Evolutionary conservation across 106 monocot genomes (phyloP).

Genomic region (Allium cepa): DNA sequence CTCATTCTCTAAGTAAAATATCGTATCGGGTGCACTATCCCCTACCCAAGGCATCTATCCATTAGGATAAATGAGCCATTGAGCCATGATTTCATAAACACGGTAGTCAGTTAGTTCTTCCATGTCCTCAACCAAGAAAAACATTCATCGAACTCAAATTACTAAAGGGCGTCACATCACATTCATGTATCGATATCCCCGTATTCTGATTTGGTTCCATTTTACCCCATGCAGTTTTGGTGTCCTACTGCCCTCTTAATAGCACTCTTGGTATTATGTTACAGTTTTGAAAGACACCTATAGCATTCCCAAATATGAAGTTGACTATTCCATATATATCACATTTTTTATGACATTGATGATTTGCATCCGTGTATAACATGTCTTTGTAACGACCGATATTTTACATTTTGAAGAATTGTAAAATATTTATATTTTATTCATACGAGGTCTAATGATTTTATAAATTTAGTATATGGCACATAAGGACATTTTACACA

Average conservation of each 20-base stretch:
- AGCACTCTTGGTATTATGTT: slow-evolving; percentile 6
- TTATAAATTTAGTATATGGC: no score
- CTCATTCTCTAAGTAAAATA: slow-evolving; percentile 27
- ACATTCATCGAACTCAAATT: background rate
- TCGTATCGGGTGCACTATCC: slow-evolving; percentile 5
- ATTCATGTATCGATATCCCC: slow-evolving; percentile 14
- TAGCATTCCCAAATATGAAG: slow-evolving; percentile 29
- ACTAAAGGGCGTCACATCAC: background rate
- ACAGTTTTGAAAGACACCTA: slow-evolving; percentile 18
- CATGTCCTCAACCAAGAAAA: slow-evolving; percentile 33
- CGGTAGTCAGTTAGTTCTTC: slow-evolving; percentile 19
- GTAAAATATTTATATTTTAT: no score
- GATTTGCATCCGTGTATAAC: slow-evolving; percentile 10
- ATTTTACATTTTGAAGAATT: slow-evolving; percentile 14
- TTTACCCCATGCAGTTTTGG: slow-evolving; percentile 18
- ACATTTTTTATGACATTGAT: slow-evolving; percentile 27
- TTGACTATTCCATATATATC: slow-evolving; percentile 24
- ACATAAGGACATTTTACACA: no score
- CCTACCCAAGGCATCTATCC: slow-evolving; percentile 21
- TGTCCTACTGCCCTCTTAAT: slow-evolving; percentile 1
- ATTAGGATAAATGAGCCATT: slow-evolving; percentile 5
- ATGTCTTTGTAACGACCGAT: slow-evolving; percentile 29
- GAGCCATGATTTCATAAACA: slow-evolving; percentile 20
- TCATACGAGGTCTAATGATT: no score
- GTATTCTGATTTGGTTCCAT: slow-evolving; percentile 12